Base-by-base conservation (phyloP, 1,284 basidiomycete genomes). In the Singerocomus inundabilis region DNA sequence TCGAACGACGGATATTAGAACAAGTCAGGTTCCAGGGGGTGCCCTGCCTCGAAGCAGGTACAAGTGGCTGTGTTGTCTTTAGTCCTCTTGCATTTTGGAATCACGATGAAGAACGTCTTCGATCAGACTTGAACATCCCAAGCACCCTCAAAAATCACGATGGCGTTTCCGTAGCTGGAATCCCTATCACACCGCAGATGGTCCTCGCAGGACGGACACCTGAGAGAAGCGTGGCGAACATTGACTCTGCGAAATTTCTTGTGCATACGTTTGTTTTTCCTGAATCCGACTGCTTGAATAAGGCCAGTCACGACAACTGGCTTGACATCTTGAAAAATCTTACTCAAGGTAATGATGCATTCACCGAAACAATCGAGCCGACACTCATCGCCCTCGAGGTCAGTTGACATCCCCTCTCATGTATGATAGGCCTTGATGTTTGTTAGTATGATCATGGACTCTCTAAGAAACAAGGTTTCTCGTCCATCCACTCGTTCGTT, bases 221-320 rank as follows among this genome's bases (percentile, higher is more conserved):
- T 50, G 81, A 85, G 43, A 74, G 74, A 39, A 71, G 76, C 47
- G 70, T 72, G 36, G 59, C 64, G 12, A 71, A 73, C 44, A 74
- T 84, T 49, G 82, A 87, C 57, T 82, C 78, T 43, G 85, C 87
- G 36, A 77, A 74, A 44, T 88, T 82, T 61, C 76, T 92, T 18
- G 85, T 83, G 11, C 73, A 91, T 49, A 90, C 87, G 0, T 91
- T 88, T 62, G 83, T 88, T 68, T 88, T 92, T 62, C 80, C 78
- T 6, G 84, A 88, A 57, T 78, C 75, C 13, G 81, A 86, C 54
- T 91, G 88, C 66, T 69, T 82, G 52, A 74, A 77, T 43, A 79
- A 76, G 48, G 67, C 74, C 13, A 82, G 84, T 30, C 88, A 88
- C 57, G 64, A 72, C 48, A 67, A 73, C 25, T 91, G 88, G 88